These are phyloP conservation scores for Kazachstania taianensis DNA, from an alignment of 805 yeast genomes.

Conservation along the genomic window DNA sequence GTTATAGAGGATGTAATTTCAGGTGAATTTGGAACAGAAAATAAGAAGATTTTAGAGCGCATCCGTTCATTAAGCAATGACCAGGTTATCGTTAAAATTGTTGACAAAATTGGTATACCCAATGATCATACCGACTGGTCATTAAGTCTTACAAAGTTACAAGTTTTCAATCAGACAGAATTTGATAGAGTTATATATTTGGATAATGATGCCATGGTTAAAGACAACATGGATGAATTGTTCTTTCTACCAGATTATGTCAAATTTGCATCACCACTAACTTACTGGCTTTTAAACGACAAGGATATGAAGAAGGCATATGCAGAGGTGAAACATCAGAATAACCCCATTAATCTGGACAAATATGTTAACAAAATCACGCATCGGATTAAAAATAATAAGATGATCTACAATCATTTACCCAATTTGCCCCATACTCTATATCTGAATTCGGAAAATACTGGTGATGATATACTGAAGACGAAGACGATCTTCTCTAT, in stretches of 20 bases:
- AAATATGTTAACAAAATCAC: constrained; percentile 16
- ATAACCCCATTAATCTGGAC: constrained; percentile 17
- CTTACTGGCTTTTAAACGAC: constrained; percentile 32
- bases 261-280: constrained; percentile 37
- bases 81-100: constrained; percentile 20
- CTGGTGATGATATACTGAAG: constrained; percentile 24
- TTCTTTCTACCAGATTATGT: constrained; percentile 40
- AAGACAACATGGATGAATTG: constrained; percentile 38
- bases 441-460: constrained; percentile 18
- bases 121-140: constrained; percentile 35
- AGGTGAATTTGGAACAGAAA: constrained; percentile 11
- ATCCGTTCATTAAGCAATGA: constrained; percentile 10
- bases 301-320: constrained; percentile 17
- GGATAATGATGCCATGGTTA: constrained; percentile 46
- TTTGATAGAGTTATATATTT: constrained; percentile 46
- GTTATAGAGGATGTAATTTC: constrained; percentile 23
- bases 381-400: constrained; percentile 13
- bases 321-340: constrained; percentile 13
- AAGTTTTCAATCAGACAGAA: constrained; percentile 39
- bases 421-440: constrained; percentile 29
- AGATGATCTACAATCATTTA: constrained; percentile 31
- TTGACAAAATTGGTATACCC: constrained; percentile 17
- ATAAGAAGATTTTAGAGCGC: constrained; percentile 3
- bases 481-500: constrained; percentile 15
- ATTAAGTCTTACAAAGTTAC: constrained; percentile 45